Conservation (phyloP, 352 stramenopile genomes). For the Phytophthora rubi region DNA sequence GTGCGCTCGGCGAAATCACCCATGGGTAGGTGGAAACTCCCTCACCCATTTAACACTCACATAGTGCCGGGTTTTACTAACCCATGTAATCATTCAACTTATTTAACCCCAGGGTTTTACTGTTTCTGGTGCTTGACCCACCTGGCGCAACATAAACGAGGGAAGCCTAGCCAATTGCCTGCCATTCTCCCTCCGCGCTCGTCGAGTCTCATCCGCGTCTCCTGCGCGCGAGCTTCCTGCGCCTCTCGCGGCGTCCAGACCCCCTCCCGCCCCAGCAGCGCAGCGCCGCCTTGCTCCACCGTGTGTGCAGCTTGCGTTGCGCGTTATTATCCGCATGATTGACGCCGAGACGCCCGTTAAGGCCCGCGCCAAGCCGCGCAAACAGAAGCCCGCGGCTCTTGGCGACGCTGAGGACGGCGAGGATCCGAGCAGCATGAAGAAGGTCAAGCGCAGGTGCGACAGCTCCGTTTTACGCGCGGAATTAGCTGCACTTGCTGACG, state of each 20-base stretch:
- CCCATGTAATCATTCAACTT: background rate
- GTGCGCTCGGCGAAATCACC: background rate
- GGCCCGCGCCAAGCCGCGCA: conserved; percentile 25
- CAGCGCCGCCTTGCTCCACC: background rate
- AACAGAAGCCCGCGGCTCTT: conserved; percentile 29
- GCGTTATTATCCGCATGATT: conserved; percentile 9
- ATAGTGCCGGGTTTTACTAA: background rate
- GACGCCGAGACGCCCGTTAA: conserved; percentile 23
- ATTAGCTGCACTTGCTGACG: conserved; percentile 16
- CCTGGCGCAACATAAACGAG: conserved; percentile 20
- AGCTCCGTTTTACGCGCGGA: conserved; percentile 2
- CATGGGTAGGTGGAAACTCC: background rate
- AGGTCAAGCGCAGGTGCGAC: conserved; percentile 49
- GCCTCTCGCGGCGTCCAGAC: conserved; percentile 9
- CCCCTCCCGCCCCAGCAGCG: background rate
- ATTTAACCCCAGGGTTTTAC: background rate
- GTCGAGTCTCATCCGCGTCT: conserved; percentile 19
- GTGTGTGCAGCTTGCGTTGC: conserved; percentile 1
- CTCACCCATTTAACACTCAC: background rate
- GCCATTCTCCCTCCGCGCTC: conserved; percentile 32
- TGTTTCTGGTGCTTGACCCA: background rate
- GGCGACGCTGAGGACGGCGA: conserved; percentile 24
- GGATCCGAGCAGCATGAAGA: conserved; percentile 32
- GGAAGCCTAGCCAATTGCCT: conserved; percentile 22
- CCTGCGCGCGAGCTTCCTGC: conserved; percentile 16